Evolutionary conservation across 2,329 filamentous ascomycete genomes (phyloP), one percentile per base, ranked within the genome.

Genomic region (Fusarium armeniacum): DNA sequence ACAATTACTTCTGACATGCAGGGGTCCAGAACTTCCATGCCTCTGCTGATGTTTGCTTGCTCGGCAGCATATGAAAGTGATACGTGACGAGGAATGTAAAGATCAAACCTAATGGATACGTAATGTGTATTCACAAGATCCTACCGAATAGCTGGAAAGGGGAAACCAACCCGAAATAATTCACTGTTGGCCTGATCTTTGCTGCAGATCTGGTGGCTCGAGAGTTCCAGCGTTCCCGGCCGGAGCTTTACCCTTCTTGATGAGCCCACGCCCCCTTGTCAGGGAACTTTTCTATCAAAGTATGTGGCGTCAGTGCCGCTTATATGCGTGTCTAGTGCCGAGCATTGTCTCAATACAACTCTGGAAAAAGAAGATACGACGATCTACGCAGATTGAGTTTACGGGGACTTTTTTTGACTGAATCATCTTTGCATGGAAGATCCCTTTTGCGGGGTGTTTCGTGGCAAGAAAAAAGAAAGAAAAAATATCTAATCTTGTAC

Each of bases 11-110:
- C 41, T 47, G n/a, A 36, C 22, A 41, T 50, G 35, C 61, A 65
- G 28, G 54, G 59, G 24, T 35, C 38, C 12, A 18, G 30, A 16
- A 11, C 8, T 16, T 10, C n/a, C 15, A n/a, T 10, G 16, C 1
- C 22, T 35, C 20, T 40, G 38, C 26, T 53, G 20, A 24, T 22
- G 18, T 22, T 16, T 58, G 22, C 18, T 51, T 43, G 44, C 36
- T 35, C 57, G 35, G 49, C 20, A 35, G 12, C 40, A 58, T 58
- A 63, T 55, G 58, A 62, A 36, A 44, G 54, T 55, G 51, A 64
- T 45, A 63, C 33, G 46, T 51, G 28, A 57, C 20, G 49, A 38
- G 11, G 40, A 44, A 44, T 28, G 24, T 12, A 26, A 18, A 26
- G 13, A 13, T 10, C n/a, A 20, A 20, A 38, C 28, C 1, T 10